phyloP scores from a whole-genome alignment of 139 green algal genomes.

The Chlorella sp. region DNA sequence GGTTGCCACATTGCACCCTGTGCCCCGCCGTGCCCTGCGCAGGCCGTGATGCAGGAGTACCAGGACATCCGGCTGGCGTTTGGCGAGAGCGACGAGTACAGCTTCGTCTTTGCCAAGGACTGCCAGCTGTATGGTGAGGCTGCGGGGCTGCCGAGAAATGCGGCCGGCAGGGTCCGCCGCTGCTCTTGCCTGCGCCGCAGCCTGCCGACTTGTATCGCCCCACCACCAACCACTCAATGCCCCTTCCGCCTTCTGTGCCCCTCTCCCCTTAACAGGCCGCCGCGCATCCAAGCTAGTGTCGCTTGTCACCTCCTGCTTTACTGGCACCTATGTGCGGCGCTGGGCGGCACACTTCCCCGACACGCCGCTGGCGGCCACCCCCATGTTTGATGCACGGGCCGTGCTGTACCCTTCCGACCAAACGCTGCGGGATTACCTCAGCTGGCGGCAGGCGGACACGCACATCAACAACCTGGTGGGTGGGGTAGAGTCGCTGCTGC shows the following conservation, averaged over 20 bases:
- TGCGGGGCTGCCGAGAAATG: too few relatives aligned
- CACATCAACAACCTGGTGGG: slow-evolving; percentile 97
- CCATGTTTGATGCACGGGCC: slow-evolving; percentile 91
- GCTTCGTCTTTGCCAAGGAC: slow-evolving; percentile 76
- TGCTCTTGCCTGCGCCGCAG: too few relatives aligned
- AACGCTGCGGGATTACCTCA: slow-evolving; percentile 89
- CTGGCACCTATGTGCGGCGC: slow-evolving; percentile 80
- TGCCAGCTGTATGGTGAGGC: not conserved
- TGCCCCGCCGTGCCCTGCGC: too few relatives aligned
- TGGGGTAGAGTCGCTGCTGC: too few relatives aligned
- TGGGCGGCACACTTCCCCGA: slow-evolving; percentile 73
- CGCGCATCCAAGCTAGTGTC: slow-evolving; percentile 89
- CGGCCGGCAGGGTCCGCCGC: too few relatives aligned
- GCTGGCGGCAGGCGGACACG: slow-evolving; percentile 94
- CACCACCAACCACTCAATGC: not conserved
- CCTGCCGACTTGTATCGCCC: too few relatives aligned
- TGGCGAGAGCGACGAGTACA: slow-evolving; percentile 93
- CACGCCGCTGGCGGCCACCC: slow-evolving; percentile 67
- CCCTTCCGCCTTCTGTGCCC: not conserved
- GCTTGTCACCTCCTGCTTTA: slow-evolving; percentile 87
- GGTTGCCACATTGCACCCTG: too few relatives aligned
- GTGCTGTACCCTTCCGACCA: slow-evolving; percentile 86
- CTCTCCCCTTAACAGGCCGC: slow-evolving; percentile 53
- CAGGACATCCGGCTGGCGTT: slow-evolving; percentile 82
- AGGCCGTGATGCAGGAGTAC: slow-evolving; percentile 80